phyloP scores from a whole-genome alignment of 2,329 filamentous ascomycete species.

The Phyllosticta citribraziliensis region DNA sequence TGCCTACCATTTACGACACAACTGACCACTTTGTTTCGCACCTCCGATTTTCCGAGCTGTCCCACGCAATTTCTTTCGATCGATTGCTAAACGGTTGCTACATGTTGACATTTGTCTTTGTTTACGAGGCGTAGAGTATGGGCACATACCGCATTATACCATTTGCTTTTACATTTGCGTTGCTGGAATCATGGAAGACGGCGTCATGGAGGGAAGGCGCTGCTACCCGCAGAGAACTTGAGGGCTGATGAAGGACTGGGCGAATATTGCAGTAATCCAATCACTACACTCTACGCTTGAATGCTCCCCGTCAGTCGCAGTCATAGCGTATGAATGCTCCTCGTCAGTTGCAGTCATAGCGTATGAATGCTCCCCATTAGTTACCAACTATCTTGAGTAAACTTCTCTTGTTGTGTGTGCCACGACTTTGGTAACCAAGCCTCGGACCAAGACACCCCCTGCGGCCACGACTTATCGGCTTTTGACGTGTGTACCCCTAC shows the following conservation, averaged over 20 bases:
- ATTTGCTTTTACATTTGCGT: neutral
- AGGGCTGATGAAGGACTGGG: neutral
- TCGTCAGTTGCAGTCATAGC: too few species aligned
- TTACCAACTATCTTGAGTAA: too few species aligned
- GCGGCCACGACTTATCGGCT: neutral
- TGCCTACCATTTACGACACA: neutral
- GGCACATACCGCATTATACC: neutral
- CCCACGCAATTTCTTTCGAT: neutral
- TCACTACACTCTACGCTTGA: too few species aligned
- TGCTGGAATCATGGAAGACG: neutral
- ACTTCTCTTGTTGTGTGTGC: too few species aligned
- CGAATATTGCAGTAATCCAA: too few species aligned
- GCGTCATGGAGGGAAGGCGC: neutral
- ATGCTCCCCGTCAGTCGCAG: too few species aligned
- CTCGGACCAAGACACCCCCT: neutral
- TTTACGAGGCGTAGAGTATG: neutral
- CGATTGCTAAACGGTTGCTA: neutral
- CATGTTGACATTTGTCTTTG: neutral
- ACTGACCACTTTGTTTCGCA: neutral
- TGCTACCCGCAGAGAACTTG: neutral
- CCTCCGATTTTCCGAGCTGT: neutral
- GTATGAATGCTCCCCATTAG: too few species aligned
- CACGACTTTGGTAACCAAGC: too few species aligned
- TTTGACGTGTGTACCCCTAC: neutral
- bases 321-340: too few species aligned